Evolutionary conservation across 2,329 filamentous ascomycete species (phyloP).

Genomic region (Alternaria solani): DNA sequence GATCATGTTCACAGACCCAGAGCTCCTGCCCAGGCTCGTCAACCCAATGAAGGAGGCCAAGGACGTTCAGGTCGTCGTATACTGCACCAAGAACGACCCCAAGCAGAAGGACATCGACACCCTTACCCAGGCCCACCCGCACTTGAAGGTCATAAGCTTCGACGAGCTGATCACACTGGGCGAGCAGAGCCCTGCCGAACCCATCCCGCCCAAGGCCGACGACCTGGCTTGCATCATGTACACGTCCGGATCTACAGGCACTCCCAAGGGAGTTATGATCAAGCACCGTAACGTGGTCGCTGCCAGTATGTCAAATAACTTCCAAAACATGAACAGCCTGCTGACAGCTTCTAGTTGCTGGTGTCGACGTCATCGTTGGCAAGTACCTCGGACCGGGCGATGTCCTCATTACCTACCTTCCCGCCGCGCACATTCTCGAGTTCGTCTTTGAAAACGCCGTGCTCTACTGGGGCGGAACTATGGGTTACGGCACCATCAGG

Average conservation of each 20-base stretch:
- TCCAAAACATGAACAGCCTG: not conserved
- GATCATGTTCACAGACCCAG: constrained; percentile 87
- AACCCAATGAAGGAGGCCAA: constrained; percentile 64
- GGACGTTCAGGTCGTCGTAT: constrained; percentile 65
- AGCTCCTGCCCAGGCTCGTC: constrained; percentile 66
- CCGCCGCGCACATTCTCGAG: constrained; percentile 94
- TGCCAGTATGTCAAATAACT: constrained; percentile 67
- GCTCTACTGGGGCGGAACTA: constrained; percentile 85
- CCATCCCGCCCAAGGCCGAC: constrained; percentile 74
- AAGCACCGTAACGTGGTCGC: constrained; percentile 82
- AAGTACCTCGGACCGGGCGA: constrained; percentile 81
- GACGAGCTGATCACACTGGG: constrained; percentile 63
- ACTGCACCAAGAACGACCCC: constrained; percentile 63
- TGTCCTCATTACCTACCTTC: constrained; percentile 86
- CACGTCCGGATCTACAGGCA: constrained; percentile 88
- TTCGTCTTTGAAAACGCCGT: constrained; percentile 94
- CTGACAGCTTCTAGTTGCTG: constrained; percentile 65
- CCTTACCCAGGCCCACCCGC: constrained; percentile 61
- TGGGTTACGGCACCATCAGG: constrained; percentile 91
- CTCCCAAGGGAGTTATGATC: constrained; percentile 87
- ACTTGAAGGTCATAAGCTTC: constrained; percentile 64
- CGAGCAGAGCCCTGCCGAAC: constrained; percentile 73
- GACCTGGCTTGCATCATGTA: constrained; percentile 84
- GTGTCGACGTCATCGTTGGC: constrained; percentile 79
- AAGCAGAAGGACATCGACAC: constrained; percentile 63